Conservation (phyloP, 129 eudicot species). For the Ambrosia artemisiifolia region DNA sequence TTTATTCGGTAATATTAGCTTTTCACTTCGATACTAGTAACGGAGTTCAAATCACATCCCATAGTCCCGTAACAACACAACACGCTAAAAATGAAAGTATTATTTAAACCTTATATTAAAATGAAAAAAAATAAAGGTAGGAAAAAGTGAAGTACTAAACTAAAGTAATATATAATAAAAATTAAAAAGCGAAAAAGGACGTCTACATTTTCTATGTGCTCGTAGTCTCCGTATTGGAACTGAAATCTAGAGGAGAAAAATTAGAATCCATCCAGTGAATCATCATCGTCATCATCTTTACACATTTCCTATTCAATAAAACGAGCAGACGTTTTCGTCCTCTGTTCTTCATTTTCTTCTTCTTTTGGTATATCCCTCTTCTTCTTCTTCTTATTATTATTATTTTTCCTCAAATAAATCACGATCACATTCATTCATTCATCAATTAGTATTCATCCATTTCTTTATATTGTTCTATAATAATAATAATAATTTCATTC, state of each 20-base stretch:
- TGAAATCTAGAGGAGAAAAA: conserved; percentile 39
- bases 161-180: not conserved
- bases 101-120: too few species aligned
- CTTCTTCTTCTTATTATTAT: not conserved
- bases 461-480: not conserved
- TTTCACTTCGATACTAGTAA: too few species aligned
- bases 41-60: too few species aligned
- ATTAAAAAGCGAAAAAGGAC: not conserved
- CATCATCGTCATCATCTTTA: conserved; percentile 33
- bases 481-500: too few species aligned
- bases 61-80: too few species aligned
- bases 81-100: too few species aligned
- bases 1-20: too few species aligned
- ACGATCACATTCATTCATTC: conserved; percentile 20
- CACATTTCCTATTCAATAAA: conserved; percentile 15
- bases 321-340: conserved; percentile 11
- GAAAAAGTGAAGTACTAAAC: not conserved
- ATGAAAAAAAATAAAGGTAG: not conserved
- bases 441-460: not conserved
- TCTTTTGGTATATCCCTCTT: conserved; percentile 13
- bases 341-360: conserved; percentile 10
- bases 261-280: conserved; percentile 21
- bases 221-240: conserved; percentile 34
- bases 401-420: not conserved
- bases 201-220: conserved; percentile 14